Base-by-base conservation (phyloP, 2,329 filamentous ascomycete genomes). In the Fusarium annulatum region DNA sequence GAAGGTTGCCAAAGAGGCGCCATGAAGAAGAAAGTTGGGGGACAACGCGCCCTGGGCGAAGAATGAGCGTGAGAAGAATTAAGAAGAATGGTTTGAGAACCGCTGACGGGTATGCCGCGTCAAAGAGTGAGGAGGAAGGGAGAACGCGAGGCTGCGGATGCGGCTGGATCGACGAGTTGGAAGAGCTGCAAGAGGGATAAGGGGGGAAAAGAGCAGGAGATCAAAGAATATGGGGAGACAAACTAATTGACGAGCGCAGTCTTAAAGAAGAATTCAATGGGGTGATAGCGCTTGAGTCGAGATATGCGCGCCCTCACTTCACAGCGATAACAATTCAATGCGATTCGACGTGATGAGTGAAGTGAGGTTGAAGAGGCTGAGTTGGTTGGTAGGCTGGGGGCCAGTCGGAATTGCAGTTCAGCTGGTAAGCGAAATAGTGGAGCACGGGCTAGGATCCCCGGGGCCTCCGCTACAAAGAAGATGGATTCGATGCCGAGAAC, bases 241-340 rank as follows among this genome's bases (percentile, higher is more conserved):
- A 82, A 83, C 81, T 82, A 78, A 76, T 76, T 78, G 75, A 80
- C 65, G 76, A 80, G 74, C 75, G 75, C 76, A 72, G 75, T 74
- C 73, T 71, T 64, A 53, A 67, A 67, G 73, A 74, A 67, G 52
- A 69, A 64, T 71, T 77, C 69, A 63, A 45, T 70, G 46, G 23
- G 48, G 26, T 41, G 41, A 42, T 55, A 63, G 75, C 71, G 72
- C 73, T 73, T 74, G 69, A 55, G 69, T 70, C 63, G 60, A 64
- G 59, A 72, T 65, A 71, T 67, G 67, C 71, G 76, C 71, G 64
- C 76, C 71, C 64, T 74, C 73, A 73, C 67, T 61, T 75, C 75
- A 70, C 61, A 69, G 66, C 65, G 69, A 69, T 63, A 58, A 45
- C 66, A 66, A 70, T 70, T 61, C 51, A 45, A 63, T 68, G 60